phyloP scores from a whole-genome alignment of 2,329 filamentous ascomycete species.

The Pseudocercospora fijiensis region DNA sequence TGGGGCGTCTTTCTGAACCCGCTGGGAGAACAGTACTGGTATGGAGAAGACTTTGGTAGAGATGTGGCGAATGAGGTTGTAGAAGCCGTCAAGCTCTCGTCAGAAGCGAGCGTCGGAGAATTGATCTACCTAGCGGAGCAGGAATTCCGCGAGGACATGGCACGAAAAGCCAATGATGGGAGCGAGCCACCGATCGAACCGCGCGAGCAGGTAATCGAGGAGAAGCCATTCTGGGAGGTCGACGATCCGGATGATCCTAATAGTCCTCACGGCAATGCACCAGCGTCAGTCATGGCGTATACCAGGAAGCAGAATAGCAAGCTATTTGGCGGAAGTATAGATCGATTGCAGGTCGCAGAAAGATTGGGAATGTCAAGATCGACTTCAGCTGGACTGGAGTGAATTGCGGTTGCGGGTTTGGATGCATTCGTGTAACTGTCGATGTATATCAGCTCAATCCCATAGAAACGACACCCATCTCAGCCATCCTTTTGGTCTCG shows the following conservation, averaged over 20 bases:
- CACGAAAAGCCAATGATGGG: not conserved
- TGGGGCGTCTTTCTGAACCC: slow-evolving; percentile 21
- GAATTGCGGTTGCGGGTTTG: not conserved
- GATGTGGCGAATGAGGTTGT: slow-evolving; percentile 10
- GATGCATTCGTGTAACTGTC: not conserved
- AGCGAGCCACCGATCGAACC: not conserved
- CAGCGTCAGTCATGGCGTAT: slow-evolving; percentile 15
- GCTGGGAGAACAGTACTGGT: slow-evolving; percentile 17
- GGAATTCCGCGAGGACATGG: not conserved
- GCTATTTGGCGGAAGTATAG: slow-evolving; percentile 3
- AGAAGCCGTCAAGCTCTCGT: not conserved
- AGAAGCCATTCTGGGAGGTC: slow-evolving; percentile 10
- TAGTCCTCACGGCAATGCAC: slow-evolving; percentile 9
- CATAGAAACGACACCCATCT: slow-evolving; percentile 27
- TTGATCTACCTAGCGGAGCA: not conserved
- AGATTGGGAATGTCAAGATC: not conserved
- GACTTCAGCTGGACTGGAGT: not conserved
- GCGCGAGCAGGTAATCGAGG: not conserved
- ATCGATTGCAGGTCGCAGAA: slow-evolving; percentile 8
- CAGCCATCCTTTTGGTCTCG: slow-evolving; percentile 23
- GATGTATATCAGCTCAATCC: slow-evolving; percentile 24
- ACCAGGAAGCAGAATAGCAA: slow-evolving; percentile 11
- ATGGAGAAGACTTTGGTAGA: slow-evolving; percentile 18
- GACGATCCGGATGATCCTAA: not conserved
- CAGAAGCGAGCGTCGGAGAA: not conserved